Percentiles rank a stretch among this genome's conserved stretches.
Conservation (phyloP, 1,284 basidiomycete genomes). For the Vanrija pseudolonga region DNA sequence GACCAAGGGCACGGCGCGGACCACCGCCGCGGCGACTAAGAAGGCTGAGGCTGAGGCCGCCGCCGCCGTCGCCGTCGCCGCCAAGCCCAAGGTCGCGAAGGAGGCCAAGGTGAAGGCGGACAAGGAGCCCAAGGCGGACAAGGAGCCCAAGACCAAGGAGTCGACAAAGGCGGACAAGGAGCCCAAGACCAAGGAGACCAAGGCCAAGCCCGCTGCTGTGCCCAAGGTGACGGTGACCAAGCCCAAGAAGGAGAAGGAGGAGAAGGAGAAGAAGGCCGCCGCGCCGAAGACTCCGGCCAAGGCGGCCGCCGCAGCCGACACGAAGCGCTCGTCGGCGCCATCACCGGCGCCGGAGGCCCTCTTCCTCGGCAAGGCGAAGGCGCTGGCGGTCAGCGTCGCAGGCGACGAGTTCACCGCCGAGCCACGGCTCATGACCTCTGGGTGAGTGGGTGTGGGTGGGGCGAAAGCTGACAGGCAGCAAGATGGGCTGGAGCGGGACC, state of each 20-base stretch:
- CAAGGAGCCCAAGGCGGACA: background rate
- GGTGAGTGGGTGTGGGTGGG: conserved; percentile 6
- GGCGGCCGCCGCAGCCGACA: background rate
- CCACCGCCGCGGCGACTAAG: background rate
- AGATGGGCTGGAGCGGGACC: conserved; percentile 18
- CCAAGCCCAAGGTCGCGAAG: background rate
- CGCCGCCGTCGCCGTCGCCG: background rate
- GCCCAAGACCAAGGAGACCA: background rate
- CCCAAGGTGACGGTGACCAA: background rate
- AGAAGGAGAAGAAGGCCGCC: background rate
- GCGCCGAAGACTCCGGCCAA: background rate
- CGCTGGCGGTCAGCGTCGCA: conserved; percentile 8
- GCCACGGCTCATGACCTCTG: conserved; percentile 12
- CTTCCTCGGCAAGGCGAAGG: background rate
- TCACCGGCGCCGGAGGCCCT: background rate
- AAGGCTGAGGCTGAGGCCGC: background rate
- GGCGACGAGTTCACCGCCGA: conserved; percentile 3
- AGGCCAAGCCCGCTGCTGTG: background rate
- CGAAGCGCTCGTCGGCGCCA: no score
- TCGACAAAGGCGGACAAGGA: background rate
- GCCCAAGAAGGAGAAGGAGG: background rate
- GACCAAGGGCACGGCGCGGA: background rate
- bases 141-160: background rate
- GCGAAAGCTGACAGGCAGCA: conserved; percentile 8
- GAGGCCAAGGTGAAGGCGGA: background rate